Evolutionary conservation across 108 stramenopile genomes (phyloP), one percentile per base, ranked within the genome.

Genomic region (Stephanodiscus triporus): DNA sequence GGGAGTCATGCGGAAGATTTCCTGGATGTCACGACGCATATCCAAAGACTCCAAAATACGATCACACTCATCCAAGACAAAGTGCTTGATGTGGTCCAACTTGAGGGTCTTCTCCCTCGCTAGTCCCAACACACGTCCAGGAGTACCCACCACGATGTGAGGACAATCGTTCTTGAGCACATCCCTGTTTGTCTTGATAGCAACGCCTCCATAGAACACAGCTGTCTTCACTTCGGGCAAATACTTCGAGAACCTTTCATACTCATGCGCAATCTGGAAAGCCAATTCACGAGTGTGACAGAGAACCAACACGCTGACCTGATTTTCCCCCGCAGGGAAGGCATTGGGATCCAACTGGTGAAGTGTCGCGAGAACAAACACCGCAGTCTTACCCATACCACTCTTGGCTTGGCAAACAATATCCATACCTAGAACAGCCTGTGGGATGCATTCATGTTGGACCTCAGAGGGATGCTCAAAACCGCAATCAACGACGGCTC

Each of bases 361-460:
- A 34, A 99, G 87, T 6, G 99, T 99, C 8, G 99, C 94, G 42
- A 99, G 87, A 8, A 98, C 97, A 75, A 99, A 99, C 68, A 99
- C 99, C 4, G 99, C 99, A 1, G 99, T 99, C 87, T 99, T 99
- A 57, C 99, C 99, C 99, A 99, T 99, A 58, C 99, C 99, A 50
- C 94, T 94, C 89, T 99, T 99, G 49, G 99, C 99, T 83, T 99
- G 99, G 79, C 99, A 99, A 66, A 99, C 89, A 59, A 99, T 95
- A 76, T 99, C 99, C 84, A 97, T 96, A 30, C 99, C 99, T n/a
- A 99, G 80, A 32, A 99, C 91, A 11, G 99, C 98, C 70, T 99
- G 98, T 20, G 99, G 99, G 73, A 99, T 99, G 71, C 97, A 97
- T 85, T 98, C 97, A 81, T 99, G 97, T 84, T 94, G 97, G 11